Evolutionary conservation across 2,329 filamentous ascomycete genomes (phyloP).

Genomic region (Conoideocrella luteorostrata): DNA sequence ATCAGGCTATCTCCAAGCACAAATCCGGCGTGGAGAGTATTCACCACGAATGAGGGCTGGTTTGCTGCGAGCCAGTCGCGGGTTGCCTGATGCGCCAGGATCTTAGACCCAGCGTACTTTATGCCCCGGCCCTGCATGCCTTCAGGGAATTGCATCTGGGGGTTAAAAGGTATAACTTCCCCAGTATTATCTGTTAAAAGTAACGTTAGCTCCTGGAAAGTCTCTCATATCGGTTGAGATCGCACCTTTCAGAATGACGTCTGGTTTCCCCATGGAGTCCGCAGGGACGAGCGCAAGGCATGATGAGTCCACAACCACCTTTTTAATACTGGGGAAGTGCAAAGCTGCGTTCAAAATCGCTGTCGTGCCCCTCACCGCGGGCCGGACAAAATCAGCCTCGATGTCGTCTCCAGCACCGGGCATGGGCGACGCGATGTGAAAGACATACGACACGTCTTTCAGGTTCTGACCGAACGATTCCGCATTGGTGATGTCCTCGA

Average conservation of each 20-base stretch:
- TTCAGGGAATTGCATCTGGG: conserved; percentile 3
- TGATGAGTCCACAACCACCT: conserved; percentile 11
- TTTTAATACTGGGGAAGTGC: conserved; percentile 5
- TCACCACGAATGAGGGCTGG: conserved; percentile 6
- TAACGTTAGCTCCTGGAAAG: background rate
- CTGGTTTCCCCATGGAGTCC: background rate
- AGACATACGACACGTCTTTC: conserved; percentile 27
- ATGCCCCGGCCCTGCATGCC: background rate
- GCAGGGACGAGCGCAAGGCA: conserved; percentile 11
- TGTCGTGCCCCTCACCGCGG: conserved; percentile 10
- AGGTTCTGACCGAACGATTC: conserved; percentile 30
- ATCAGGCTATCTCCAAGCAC: conserved; percentile 12
- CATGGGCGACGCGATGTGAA: conserved; percentile 19
- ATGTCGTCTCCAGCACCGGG: conserved; percentile 10
- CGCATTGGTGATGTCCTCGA: conserved; percentile 26
- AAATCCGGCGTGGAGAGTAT: conserved; percentile 11
- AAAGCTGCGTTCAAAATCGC: conserved; percentile 11
- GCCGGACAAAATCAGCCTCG: conserved; percentile 10
- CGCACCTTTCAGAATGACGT: conserved; percentile 7
- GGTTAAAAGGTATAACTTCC: conserved; percentile 1
- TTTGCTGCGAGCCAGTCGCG: conserved; percentile 10
- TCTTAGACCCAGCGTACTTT: conserved; percentile 13
- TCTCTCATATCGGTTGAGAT: background rate
- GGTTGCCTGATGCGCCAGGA: conserved; percentile 12
- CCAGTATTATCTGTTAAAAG: conserved; percentile 1